Evolutionary conservation across 331 rosid species (phyloP).

Genomic region (Pyrus hybrid): DNA sequence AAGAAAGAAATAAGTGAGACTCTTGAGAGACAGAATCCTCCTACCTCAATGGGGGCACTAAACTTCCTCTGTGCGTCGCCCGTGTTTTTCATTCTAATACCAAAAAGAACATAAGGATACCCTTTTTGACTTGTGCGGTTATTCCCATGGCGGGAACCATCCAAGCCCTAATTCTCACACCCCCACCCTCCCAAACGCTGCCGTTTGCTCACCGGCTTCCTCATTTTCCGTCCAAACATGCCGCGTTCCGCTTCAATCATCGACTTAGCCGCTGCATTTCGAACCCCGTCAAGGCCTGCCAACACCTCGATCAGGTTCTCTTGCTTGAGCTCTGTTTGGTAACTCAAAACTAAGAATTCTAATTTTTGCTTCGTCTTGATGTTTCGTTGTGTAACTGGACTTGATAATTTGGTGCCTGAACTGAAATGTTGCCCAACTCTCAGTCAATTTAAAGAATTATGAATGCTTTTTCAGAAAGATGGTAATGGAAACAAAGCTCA

Average conservation of each 20-base stretch:
- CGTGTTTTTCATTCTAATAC: not conserved
- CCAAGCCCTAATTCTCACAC: slow-evolving; percentile 32
- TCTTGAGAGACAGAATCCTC: too few relatives aligned
- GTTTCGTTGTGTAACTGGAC: not conserved
- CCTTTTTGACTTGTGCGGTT: not conserved
- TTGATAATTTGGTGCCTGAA: not conserved
- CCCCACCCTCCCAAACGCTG: slow-evolving; percentile 23
- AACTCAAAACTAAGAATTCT: not conserved
- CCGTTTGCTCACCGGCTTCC: slow-evolving; percentile 7
- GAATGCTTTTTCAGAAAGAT: slow-evolving; percentile 36
- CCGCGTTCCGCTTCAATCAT: not conserved
- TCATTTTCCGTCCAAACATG: not conserved
- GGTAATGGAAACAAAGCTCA: slow-evolving; percentile 31
- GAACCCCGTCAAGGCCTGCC: slow-evolving; percentile 35
- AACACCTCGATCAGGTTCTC: slow-evolving; percentile 47
- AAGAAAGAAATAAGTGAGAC: too few relatives aligned
- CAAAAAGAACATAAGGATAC: not conserved
- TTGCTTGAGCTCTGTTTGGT: not conserved
- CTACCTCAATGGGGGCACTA: too few relatives aligned
- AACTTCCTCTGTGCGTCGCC: too few relatives aligned
- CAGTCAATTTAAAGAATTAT: not conserved
- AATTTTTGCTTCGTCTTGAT: not conserved
- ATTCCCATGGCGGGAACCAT: slow-evolving; percentile 49
- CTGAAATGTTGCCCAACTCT: too few relatives aligned
- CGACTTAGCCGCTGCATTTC: slow-evolving; percentile 10